Percentiles rank a stretch among this genome's conserved stretches.
These are phyloP conservation scores for Luzula sylvatica DNA, from an alignment of 176 grass and related monocot species.

Conservation along the genomic window DNA sequence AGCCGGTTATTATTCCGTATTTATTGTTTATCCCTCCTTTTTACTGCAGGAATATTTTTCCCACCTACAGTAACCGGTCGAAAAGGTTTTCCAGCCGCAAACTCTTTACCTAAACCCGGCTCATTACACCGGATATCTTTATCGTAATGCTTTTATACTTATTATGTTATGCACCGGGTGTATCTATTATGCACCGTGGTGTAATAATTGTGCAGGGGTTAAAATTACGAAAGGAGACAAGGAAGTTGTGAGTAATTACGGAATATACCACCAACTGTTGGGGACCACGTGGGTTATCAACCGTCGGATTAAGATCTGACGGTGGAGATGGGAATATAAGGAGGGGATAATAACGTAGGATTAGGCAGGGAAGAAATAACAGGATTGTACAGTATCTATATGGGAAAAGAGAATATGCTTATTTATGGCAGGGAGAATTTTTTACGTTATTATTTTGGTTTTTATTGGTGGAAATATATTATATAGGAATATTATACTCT, in stretches of 20 bases:
- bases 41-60: neutral
- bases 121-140: neutral
- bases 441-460: neutral
- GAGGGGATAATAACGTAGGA: neutral
- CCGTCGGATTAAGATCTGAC: neutral
- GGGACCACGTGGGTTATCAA: neutral
- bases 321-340: neutral
- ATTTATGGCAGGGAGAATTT: neutral
- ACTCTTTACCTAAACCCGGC: neutral
- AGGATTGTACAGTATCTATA: too few species aligned
- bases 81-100: neutral
- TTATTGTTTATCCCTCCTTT: neutral
- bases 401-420: neutral
- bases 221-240: neutral
- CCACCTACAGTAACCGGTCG: slow-evolving; percentile 2
- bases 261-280: slow-evolving; percentile 5
- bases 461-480: neutral
- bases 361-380: neutral
- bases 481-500: neutral
- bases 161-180: neutral
- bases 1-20: neutral
- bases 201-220: neutral
- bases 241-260: neutral
- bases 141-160: neutral
- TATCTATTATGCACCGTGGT: neutral